phyloP scores from a whole-genome alignment of 129 eudicot species.

The Arctium lappa region DNA sequence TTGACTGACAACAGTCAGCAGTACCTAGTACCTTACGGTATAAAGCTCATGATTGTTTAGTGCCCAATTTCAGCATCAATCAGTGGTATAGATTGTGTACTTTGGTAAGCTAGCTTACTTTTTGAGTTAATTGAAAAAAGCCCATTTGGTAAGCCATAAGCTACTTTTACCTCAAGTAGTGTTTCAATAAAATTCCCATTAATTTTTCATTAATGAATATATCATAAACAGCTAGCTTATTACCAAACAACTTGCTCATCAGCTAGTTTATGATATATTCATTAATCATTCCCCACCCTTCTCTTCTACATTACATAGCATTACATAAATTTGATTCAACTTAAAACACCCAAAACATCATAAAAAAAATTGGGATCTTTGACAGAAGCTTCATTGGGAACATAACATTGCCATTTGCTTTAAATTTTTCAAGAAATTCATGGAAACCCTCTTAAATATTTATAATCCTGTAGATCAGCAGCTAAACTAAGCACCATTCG shows the following conservation, averaged over 20 bases:
- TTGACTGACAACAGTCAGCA: not conserved
- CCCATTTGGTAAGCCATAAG: not conserved
- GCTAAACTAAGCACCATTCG: not conserved
- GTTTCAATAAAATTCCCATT: not conserved
- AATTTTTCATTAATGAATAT: no score
- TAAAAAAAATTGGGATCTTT: not conserved
- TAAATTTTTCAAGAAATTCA: not conserved
- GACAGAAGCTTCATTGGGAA: not conserved
- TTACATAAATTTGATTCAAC: not conserved
- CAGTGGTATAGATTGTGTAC: not conserved
- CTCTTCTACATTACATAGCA: no score
- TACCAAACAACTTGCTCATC: no score
- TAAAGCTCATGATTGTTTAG: not conserved
- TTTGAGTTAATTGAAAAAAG: not conserved
- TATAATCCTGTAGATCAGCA: not conserved
- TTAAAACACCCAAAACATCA: not conserved
- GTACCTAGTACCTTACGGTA: not conserved
- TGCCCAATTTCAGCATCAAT: not conserved
- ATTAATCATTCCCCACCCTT: no score
- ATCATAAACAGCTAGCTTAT: not conserved
- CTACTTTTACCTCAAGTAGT: not conserved
- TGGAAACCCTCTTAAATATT: not conserved
- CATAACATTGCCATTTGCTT: not conserved
- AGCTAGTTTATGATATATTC: no score
- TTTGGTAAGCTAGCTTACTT: not conserved